These are phyloP conservation scores for Annona squamosa DNA, from an alignment of 164 flowering plant genomes.

Conservation along the genomic window DNA sequence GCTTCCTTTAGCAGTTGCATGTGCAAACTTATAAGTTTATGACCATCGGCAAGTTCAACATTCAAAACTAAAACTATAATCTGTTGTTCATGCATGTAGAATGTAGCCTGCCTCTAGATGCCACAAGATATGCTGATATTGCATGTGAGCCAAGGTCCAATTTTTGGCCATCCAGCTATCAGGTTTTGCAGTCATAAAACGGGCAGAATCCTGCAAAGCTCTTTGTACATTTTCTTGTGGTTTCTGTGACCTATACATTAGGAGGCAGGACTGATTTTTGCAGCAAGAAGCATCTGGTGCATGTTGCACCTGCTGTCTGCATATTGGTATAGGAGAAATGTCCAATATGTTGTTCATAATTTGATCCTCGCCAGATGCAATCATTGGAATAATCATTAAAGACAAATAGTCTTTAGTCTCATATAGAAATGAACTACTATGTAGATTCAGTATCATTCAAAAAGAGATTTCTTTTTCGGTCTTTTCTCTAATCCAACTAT, in stretches of 20 bases:
- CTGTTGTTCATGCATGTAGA: neutral
- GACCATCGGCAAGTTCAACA: neutral
- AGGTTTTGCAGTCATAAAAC: neutral
- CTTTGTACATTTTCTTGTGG: too few species aligned
- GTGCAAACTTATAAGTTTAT: neutral
- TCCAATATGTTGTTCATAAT: too few species aligned
- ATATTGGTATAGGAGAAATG: too few species aligned
- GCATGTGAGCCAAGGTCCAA: neutral
- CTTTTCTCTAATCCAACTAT: slow-evolving; percentile 14
- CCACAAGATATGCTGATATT: neutral
- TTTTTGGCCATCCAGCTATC: neutral
- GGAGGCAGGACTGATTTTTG: neutral
- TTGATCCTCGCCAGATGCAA: too few species aligned
- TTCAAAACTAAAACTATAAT: too few species aligned
- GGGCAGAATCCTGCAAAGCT: neutral
- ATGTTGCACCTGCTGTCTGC: too few species aligned
- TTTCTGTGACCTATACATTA: neutral
- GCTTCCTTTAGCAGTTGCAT: neutral
- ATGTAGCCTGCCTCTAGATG: neutral
- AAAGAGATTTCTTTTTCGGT: neutral
- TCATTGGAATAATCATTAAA: too few species aligned
- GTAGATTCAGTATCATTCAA: neutral
- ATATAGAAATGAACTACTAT: neutral
- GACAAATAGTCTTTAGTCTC: neutral
- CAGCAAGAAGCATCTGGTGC: neutral